These are phyloP conservation scores for Saturnispora saitoi DNA, from an alignment of 805 yeast species.

Conservation along the genomic window DNA sequence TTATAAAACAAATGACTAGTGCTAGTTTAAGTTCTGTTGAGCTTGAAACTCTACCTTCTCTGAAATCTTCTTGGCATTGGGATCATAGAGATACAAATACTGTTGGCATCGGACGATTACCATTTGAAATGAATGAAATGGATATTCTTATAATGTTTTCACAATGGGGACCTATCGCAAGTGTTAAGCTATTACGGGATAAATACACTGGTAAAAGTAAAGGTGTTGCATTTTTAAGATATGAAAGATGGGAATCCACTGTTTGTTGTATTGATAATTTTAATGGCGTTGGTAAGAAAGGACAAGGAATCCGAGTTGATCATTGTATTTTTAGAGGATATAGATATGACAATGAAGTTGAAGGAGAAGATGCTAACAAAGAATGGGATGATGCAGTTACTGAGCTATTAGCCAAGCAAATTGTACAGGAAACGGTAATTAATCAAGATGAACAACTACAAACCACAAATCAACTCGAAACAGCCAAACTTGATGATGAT, in stretches of 20 bases:
- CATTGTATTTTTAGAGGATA: constrained; percentile 4
- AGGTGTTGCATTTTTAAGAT: constrained; percentile 78
- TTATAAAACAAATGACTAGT: background rate
- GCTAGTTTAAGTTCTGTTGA: constrained; percentile 1
- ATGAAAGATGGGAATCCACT: constrained; percentile 72
- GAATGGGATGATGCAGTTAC: constrained; percentile 8
- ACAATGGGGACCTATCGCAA: constrained; percentile 83
- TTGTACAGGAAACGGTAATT: background rate
- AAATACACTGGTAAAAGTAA: constrained; percentile 52
- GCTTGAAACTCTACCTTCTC: constrained; percentile 2
- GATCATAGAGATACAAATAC: constrained; percentile 74
- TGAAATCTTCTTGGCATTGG: constrained; percentile 79
- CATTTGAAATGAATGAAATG: constrained; percentile 56
- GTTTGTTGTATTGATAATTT: constrained; percentile 83
- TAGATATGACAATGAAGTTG: constrained; percentile 5
- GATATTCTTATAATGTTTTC: constrained; percentile 75
- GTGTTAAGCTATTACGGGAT: constrained; percentile 61
- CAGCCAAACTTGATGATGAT: background rate
- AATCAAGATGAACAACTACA: background rate
- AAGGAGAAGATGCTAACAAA: constrained; percentile 8
- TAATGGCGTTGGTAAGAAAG: constrained; percentile 40
- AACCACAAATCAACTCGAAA: background rate
- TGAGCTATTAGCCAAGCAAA: background rate
- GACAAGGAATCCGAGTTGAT: constrained; percentile 1
- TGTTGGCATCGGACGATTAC: constrained; percentile 67